Evolutionary conservation across 352 stramenopile genomes (phyloP).

Genomic region (Phytopythium kandeliae): DNA sequence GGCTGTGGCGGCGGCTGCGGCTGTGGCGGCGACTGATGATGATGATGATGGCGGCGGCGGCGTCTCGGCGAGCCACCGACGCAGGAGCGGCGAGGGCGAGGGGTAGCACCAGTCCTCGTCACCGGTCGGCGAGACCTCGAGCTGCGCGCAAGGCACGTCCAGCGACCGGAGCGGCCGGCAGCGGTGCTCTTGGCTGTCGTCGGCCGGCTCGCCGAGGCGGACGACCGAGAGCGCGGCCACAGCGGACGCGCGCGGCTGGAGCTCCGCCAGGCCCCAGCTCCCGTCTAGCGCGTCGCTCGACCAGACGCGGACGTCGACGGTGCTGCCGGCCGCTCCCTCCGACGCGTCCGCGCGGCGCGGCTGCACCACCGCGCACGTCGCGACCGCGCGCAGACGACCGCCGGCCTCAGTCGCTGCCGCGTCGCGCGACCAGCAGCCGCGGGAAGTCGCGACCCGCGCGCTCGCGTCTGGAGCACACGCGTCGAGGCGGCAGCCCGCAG

Average conservation of each 20-base stretch:
- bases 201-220: not conserved
- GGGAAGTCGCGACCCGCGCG: not conserved
- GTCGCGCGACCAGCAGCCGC: not conserved
- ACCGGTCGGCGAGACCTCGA: not conserved
- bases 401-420: too few relatives aligned
- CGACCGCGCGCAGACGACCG: not conserved
- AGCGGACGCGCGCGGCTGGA: not conserved
- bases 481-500: not conserved
- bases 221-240: not conserved
- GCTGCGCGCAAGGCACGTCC: not conserved
- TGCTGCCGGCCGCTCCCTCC: not conserved
- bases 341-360: not conserved
- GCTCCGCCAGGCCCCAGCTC: not conserved
- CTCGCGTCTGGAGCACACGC: not conserved
- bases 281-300: not conserved
- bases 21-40: too few relatives aligned
- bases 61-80: not conserved
- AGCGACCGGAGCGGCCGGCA: not conserved
- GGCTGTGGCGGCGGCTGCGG: too few relatives aligned
- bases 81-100: not conserved
- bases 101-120: constrained; percentile 1
- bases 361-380: constrained; percentile 1
- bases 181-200: not conserved
- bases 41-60: not conserved
- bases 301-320: constrained; percentile 1